These are phyloP conservation scores for Salix brachista DNA, from an alignment of 345 rosid species.

Conservation along the genomic window DNA sequence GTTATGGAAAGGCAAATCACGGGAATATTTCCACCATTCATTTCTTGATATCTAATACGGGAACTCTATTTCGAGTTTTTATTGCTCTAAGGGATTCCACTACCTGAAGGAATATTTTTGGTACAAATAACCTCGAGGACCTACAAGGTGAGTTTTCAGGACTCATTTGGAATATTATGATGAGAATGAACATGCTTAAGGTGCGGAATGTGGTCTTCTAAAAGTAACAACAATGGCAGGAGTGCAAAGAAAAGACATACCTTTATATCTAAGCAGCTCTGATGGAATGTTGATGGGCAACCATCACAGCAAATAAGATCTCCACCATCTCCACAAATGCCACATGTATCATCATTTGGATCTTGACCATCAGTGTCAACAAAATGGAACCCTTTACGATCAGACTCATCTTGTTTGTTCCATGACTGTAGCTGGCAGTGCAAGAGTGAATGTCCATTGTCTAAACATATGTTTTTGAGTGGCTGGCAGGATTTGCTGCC, in stretches of 20 bases:
- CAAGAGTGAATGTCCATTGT: slow-evolving; percentile 61
- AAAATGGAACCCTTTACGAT: slow-evolving; percentile 51
- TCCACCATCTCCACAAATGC: slow-evolving; percentile 97
- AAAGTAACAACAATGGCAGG: background rate
- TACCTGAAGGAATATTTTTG: background rate
- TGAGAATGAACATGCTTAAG: background rate
- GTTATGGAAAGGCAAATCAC: background rate
- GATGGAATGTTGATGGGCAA: slow-evolving; percentile 97
- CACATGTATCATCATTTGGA: slow-evolving; percentile 96
- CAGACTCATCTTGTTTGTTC: slow-evolving; percentile 61
- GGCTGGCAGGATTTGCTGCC: slow-evolving; percentile 49
- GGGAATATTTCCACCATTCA: background rate
- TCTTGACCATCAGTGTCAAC: slow-evolving; percentile 67
- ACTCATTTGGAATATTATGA: background rate
- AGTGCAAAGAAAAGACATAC: slow-evolving; percentile 35
- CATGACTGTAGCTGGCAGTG: slow-evolving; percentile 67
- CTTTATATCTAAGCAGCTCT: slow-evolving; percentile 70
- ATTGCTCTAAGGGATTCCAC: background rate
- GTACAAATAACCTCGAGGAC: background rate
- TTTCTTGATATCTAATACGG: background rate
- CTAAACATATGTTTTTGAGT: slow-evolving; percentile 54
- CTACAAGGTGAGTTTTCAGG: background rate
- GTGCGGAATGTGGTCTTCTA: background rate
- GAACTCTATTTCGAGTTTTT: background rate
- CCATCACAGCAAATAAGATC: slow-evolving; percentile 83